Evolutionary conservation across 495 filamentous ascomycete genomes (phyloP).

Genomic region (Podospora bellae-mahoneyi): DNA sequence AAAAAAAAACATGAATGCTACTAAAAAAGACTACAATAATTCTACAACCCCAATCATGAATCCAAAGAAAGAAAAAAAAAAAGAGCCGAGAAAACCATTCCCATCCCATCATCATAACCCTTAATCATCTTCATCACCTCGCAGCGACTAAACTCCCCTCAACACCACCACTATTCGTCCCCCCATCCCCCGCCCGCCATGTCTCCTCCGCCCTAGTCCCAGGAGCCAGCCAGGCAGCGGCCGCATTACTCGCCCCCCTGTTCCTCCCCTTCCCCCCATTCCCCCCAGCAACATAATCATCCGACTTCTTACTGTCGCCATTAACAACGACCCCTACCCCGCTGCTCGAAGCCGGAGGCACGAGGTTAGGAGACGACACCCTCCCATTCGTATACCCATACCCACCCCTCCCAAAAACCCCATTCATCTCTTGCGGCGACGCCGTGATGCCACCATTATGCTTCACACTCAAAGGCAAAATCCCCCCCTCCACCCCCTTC

Average conservation of each 20-base stretch:
- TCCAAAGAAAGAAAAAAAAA: neutral
- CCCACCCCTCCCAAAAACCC: neutral
- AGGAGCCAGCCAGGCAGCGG: slow-evolving; percentile 60
- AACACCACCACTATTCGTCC: neutral
- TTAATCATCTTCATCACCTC: slow-evolving; percentile 5
- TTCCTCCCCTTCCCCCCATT: slow-evolving; percentile 41
- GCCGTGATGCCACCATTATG: slow-evolving; percentile 10
- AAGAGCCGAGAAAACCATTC: neutral
- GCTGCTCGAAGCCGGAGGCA: neutral
- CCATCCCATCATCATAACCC: neutral
- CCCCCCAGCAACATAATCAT: slow-evolving; percentile 35
- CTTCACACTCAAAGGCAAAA: slow-evolving; percentile 24
- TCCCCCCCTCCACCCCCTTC: slow-evolving; percentile 49
- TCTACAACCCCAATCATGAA: neutral
- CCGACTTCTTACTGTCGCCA: slow-evolving; percentile 59
- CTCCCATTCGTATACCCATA: slow-evolving; percentile 34
- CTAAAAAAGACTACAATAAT: neutral
- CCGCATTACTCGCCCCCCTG: slow-evolving; percentile 52
- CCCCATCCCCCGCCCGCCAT: slow-evolving; percentile 58
- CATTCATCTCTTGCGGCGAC: slow-evolving; percentile 23
- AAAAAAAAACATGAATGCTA: neutral
- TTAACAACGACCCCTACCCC: slow-evolving; percentile 16
- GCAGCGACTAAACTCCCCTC: slow-evolving; percentile 11
- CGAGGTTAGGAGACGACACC: neutral
- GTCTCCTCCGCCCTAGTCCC: slow-evolving; percentile 80